phyloP scores from a whole-genome alignment of 2,329 filamentous ascomycete genomes.

The Cytospora piceae region DNA sequence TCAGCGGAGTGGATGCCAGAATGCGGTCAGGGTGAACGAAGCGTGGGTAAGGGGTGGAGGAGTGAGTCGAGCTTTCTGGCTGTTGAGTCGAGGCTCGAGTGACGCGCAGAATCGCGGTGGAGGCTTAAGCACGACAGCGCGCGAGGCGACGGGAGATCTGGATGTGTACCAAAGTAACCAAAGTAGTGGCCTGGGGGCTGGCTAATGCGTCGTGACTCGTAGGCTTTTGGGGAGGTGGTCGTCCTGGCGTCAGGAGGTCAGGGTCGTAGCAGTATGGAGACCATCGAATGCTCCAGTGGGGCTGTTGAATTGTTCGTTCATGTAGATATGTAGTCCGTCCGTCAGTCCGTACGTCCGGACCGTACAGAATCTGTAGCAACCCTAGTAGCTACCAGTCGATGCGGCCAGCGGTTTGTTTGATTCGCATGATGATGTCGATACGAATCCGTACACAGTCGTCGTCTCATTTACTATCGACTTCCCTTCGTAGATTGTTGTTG shows the following conservation, averaged over 20 bases:
- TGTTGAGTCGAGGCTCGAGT: constrained; percentile 12
- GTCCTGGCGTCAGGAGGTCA: neutral
- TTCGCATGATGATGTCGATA: neutral
- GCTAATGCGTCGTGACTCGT: constrained; percentile 3
- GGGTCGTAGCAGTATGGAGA: neutral
- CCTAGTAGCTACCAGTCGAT: neutral
- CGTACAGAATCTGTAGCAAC: no score
- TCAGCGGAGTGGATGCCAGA: constrained; percentile 24
- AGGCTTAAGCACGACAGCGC: constrained; percentile 12
- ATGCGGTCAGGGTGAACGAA: constrained; percentile 27
- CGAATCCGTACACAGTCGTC: neutral
- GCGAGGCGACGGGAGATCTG: constrained; percentile 19
- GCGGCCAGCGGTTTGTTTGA: neutral
- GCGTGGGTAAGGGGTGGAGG: constrained; percentile 27
- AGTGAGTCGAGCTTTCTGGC: constrained; percentile 1
- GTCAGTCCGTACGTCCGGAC: no score
- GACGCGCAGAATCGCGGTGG: constrained; percentile 26
- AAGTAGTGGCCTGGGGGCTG: neutral
- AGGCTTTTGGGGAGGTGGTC: neutral
- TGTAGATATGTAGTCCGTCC: no score
- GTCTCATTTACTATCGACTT: neutral
- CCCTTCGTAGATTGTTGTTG: neutral
- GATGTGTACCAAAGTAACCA: neutral
- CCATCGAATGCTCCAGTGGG: neutral
- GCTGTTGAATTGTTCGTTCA: neutral